phyloP scores from a whole-genome alignment of 139 green algal genomes.

The Chlamydomonas eustigma region DNA sequence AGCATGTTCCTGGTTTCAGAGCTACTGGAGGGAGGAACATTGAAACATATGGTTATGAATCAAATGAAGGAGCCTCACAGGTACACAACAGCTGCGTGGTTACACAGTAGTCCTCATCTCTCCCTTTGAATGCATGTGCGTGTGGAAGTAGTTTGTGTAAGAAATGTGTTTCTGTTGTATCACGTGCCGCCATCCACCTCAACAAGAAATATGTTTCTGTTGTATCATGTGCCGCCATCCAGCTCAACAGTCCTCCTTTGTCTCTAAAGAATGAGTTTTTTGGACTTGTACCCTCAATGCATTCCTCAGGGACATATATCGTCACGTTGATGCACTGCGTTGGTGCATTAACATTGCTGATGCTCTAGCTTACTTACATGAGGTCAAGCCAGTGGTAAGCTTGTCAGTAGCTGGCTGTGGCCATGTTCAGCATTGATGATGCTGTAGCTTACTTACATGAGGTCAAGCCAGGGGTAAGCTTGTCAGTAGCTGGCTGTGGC shows the following conservation, averaged over 20 bases:
- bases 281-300: not conserved
- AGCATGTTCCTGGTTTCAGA: conserved; percentile 10
- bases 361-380: conserved; percentile 6
- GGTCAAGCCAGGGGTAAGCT: not conserved
- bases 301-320: not conserved
- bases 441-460: conserved; percentile 4
- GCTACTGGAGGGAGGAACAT: conserved; percentile 5
- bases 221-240: too few relatives aligned
- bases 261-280: too few relatives aligned
- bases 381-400: not conserved
- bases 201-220: too few relatives aligned
- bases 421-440: conserved; percentile 9
- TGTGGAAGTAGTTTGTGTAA: too few relatives aligned
- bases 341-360: conserved; percentile 13
- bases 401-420: too few relatives aligned
- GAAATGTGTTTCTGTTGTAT: too few relatives aligned
- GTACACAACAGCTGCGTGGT: not conserved
- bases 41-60: conserved; percentile 10
- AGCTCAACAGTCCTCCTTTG: too few relatives aligned
- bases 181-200: too few relatives aligned
- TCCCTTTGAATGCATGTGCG: too few relatives aligned
- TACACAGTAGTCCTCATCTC: too few relatives aligned
- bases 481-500: too few relatives aligned
- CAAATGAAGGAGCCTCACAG: conserved; percentile 5
- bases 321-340: not conserved